Base-by-base conservation (phyloP, 2,329 filamentous ascomycete genomes). In the Diaporthe australafricana region DNA sequence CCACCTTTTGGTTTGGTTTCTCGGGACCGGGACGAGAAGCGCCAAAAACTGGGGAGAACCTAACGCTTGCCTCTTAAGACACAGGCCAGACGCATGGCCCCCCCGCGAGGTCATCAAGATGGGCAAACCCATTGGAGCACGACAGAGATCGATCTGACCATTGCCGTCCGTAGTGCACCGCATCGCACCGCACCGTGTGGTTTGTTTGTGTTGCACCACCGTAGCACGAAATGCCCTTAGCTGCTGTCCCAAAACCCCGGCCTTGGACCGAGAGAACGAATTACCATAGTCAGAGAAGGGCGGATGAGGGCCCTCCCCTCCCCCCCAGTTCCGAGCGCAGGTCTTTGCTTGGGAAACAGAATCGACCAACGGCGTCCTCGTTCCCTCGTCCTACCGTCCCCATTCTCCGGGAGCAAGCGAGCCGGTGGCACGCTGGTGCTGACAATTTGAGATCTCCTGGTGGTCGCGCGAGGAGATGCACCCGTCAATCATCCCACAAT, bases 31-130 rank as follows among this genome's bases (percentile, higher is more conserved):
- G n/a, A 35, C 5, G 32, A 50, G 50, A 38, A 48, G 27, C 30
- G 20, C 20, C 20, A 30, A 65, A 65, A 30, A 48, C 45, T 20
- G 30, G 60, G 60, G 60, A 30, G 27, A 22, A 2, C n/a, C 42
- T 25, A 14, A 30, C 60, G 60, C 42, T 27, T 50, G 42, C 60
- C 53, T 45, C 32, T 20, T 65, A 38, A n/a, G 45, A 38, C 60
- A 65, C 68, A 48, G n/a, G n/a, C n/a, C n/a, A n/a, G n/a, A n/a
- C n/a, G n/a, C 32, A 35, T 35, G 32, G 52, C 42, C 35, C 53
- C 62, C 42, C 35, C 53, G 47, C 14, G 68, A 70, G 30, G 55
- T 70, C 68, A 70, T 70, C 42, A 60, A 70, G 47, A 70, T 70
- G 68, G 42, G 35, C 42, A 40, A 42, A 45, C 57, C 53, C n/a